Conservation (phyloP, 768 basidiomycete genomes). For the Omphalotus guepiniiformis region DNA sequence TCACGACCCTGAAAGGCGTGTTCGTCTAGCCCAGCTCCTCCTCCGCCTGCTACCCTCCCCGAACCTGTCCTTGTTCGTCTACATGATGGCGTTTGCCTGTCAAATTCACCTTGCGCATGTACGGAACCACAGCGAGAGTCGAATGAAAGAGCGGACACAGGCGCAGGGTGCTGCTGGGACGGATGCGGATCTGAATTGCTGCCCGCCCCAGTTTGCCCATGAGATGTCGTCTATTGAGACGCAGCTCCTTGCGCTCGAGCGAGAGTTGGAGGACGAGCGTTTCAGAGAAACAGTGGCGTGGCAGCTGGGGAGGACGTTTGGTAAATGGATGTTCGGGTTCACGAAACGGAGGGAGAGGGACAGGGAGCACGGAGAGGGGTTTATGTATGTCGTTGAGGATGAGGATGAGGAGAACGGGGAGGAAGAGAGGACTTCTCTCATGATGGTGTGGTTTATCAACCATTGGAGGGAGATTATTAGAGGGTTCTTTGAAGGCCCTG, state of each 20-base stretch:
- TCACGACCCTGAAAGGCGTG: conserved; percentile 15
- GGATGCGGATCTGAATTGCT: too few species aligned
- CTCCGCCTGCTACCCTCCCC: conserved; percentile 41
- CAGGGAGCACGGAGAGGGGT: neutral
- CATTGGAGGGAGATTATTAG: conserved; percentile 2
- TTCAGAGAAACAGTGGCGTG: conserved; percentile 2
- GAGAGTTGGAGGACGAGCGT: conserved; percentile 2
- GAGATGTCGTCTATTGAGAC: neutral
- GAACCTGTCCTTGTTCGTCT: conserved; percentile 39
- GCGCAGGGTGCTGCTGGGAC: neutral
- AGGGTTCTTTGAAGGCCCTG: conserved; percentile 6
- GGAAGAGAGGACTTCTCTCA: neutral
- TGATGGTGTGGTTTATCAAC: conserved; percentile 3
- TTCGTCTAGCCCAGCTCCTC: conserved; percentile 30
- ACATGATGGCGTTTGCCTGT: conserved; percentile 41
- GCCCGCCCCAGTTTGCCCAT: too few species aligned
- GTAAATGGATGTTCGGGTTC: conserved; percentile 6
- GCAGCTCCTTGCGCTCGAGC: neutral
- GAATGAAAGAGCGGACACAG: neutral
- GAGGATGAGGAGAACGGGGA: neutral
- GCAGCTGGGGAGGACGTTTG: neutral
- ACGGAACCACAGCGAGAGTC: too few species aligned
- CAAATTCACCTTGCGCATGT: too few species aligned
- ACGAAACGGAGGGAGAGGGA: neutral
- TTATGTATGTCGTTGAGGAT: too few species aligned